A percentile compares a stretch with the other conserved stretches of the same genome.
Evolutionary conservation across 1,284 basidiomycete genomes (phyloP).

Genomic region (Coniferiporia sulphurascens): DNA sequence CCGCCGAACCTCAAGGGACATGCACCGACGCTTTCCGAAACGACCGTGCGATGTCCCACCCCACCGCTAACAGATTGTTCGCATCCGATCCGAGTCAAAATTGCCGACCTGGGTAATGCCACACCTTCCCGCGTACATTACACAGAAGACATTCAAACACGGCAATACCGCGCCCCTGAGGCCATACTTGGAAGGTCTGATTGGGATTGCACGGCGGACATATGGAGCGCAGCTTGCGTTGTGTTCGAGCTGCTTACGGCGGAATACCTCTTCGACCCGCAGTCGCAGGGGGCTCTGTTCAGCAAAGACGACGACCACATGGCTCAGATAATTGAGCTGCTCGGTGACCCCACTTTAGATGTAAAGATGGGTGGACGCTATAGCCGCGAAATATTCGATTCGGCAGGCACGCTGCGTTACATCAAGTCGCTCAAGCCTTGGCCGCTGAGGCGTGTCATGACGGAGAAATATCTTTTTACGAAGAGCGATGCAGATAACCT

Average conservation of each 20-base stretch:
- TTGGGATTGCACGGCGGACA: slow-evolving; percentile 82
- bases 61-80: slow-evolving; percentile 24
- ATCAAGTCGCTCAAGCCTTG: slow-evolving; percentile 79
- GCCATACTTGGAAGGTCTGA: slow-evolving; percentile 84
- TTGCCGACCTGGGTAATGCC: slow-evolving; percentile 87
- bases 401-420: slow-evolving; percentile 57
- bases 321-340: slow-evolving; percentile 87
- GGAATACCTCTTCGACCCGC: slow-evolving; percentile 87
- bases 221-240: slow-evolving; percentile 88
- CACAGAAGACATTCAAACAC: slow-evolving; percentile 91
- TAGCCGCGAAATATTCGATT: slow-evolving; percentile 80
- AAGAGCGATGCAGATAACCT: slow-evolving; percentile 54
- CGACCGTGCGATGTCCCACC: slow-evolving; percentile 15
- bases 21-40: slow-evolving; percentile 25
- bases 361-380: slow-evolving; percentile 83
- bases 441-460: slow-evolving; percentile 79
- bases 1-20: slow-evolving; percentile 27
- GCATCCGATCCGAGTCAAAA: slow-evolving; percentile 76
- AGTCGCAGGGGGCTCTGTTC: slow-evolving; percentile 76
- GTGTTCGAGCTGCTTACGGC: slow-evolving; percentile 83
- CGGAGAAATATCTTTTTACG: slow-evolving; percentile 76
- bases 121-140: slow-evolving; percentile 80
- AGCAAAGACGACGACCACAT: slow-evolving; percentile 94
- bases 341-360: slow-evolving; percentile 66
- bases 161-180: slow-evolving; percentile 89